These are phyloP conservation scores for Leishmania aethiopica DNA, from an alignment of 208 protist species.

Conservation along the genomic window DNA sequence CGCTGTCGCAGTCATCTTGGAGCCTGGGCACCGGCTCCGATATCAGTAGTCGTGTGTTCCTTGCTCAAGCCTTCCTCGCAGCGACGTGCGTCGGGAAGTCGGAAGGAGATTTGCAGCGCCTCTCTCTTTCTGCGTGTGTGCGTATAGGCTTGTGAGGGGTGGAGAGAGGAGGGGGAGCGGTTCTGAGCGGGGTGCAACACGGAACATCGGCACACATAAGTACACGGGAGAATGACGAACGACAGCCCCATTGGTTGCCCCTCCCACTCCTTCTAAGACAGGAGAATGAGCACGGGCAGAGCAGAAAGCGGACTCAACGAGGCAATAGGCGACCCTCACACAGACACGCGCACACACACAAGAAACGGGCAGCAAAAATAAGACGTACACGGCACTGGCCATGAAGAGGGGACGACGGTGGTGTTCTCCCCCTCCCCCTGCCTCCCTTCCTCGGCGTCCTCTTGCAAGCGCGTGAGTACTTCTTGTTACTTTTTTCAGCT, in stretches of 20 bases:
- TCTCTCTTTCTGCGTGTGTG: neutral
- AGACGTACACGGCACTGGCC: neutral
- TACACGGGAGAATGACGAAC: neutral
- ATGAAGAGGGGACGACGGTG: neutral
- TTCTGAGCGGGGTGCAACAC: no score
- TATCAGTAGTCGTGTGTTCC: neutral
- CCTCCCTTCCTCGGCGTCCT: no score
- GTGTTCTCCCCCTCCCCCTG: neutral
- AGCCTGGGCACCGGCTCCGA: neutral
- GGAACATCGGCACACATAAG: neutral
- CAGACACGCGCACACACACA: neutral
- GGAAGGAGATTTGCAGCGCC: neutral
- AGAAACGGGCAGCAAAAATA: neutral
- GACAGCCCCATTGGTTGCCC: neutral
- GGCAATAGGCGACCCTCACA: no score
- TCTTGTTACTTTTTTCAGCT: neutral
- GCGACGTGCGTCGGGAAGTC: neutral
- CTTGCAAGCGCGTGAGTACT: neutral
- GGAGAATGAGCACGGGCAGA: no score
- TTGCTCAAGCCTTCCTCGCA: neutral
- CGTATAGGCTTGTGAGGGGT: no score
- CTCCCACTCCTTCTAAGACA: no score
- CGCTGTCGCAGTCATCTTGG: neutral
- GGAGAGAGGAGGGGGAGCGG: no score
- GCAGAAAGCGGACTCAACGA: no score